Evolutionary conservation across 805 yeast species (phyloP).

Genomic region (Pichia manshurica): DNA sequence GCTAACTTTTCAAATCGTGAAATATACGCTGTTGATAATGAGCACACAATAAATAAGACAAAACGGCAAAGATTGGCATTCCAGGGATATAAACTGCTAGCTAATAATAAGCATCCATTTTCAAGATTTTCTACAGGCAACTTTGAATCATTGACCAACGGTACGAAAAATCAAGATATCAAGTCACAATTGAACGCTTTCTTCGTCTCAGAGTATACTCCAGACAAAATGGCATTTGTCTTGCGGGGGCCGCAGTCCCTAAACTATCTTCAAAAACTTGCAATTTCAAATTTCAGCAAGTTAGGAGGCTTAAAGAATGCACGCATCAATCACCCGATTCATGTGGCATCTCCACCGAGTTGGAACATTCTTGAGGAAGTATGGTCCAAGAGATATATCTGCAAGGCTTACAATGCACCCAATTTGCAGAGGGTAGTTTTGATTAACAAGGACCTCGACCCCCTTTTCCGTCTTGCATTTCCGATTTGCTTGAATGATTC

Average conservation of each 20-base stretch:
- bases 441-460: slow-evolving; percentile 30
- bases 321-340: background rate
- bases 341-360: background rate
- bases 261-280: slow-evolving; percentile 49
- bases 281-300: slow-evolving; percentile 37
- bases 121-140: slow-evolving; percentile 63
- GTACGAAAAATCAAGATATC: slow-evolving; percentile 32
- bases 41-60: slow-evolving; percentile 51
- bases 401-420: slow-evolving; percentile 19
- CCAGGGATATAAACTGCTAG: slow-evolving; percentile 52
- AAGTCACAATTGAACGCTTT: slow-evolving; percentile 34
- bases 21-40: slow-evolving; percentile 57
- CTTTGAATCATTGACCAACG: slow-evolving; percentile 39
- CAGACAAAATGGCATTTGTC: slow-evolving; percentile 52
- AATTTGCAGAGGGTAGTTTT: slow-evolving; percentile 30
- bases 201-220: slow-evolving; percentile 36
- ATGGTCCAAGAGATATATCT: slow-evolving; percentile 24
- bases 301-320: slow-evolving; percentile 17
- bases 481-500: slow-evolving; percentile 15
- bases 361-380: slow-evolving; percentile 10
- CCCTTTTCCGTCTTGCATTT: slow-evolving; percentile 42
- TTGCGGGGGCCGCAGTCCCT: slow-evolving; percentile 63
- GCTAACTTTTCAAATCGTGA: slow-evolving; percentile 41
- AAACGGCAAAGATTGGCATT: slow-evolving; percentile 42
- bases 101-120: slow-evolving; percentile 47